Conservation (phyloP, 352 stramenopile genomes). For the Chrysophaeum taylorii region DNA sequence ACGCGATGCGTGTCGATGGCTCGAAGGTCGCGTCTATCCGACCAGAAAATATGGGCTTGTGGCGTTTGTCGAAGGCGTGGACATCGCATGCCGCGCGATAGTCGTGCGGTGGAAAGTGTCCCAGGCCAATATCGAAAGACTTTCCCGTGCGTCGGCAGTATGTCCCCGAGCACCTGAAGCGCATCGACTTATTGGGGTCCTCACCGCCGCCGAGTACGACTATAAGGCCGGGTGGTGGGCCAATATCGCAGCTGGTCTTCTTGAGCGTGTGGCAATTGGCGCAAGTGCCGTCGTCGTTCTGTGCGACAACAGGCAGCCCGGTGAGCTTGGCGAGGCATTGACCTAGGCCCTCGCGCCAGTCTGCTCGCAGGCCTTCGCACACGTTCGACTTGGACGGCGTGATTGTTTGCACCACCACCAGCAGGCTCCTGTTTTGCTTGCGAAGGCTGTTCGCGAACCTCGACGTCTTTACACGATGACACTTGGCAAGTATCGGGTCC, state of each 20-base stretch:
- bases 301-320: background rate
- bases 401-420: conserved; percentile 5
- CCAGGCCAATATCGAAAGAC: background rate
- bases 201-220: conserved; percentile 8
- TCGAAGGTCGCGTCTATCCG: too few relatives aligned
- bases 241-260: background rate
- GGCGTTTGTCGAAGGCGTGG: background rate
- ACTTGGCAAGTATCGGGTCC: too few relatives aligned
- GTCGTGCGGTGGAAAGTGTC: background rate
- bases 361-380: background rate
- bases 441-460: too few relatives aligned
- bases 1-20: background rate
- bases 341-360: background rate
- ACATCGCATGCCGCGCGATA: background rate
- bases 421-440: conserved; percentile 1
- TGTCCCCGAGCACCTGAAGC: background rate
- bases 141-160: background rate
- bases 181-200: background rate
- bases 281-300: conserved; percentile 12
- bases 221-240: background rate
- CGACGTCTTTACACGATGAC: too few relatives aligned
- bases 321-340: background rate
- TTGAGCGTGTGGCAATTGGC: background rate
- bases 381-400: background rate
- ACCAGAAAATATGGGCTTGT: background rate